Base-by-base conservation (phyloP, 1,284 basidiomycete species). In the Malassezia sympodialis region DNA sequence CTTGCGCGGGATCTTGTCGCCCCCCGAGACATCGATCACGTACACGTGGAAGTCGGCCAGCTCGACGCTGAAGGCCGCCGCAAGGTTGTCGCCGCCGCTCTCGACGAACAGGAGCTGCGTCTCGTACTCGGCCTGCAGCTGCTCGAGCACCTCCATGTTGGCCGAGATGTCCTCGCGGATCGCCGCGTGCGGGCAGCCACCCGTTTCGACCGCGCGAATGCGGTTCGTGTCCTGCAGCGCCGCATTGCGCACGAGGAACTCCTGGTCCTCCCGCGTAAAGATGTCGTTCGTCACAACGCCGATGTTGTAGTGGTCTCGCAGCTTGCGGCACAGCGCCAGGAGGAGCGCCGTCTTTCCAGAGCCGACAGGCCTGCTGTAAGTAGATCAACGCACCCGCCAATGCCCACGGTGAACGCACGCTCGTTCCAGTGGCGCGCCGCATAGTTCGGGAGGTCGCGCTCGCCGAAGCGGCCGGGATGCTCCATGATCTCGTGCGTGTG, bases 1-100 rank as follows among this genome's bases (percentile, higher is more conserved):
- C 78, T 98, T 98, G 28, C 93, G 81, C 10, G 93, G 93, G 60
- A 98, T 93, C 77, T 98, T 98, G 78, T 98, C 94, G 0, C 93
- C 93, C 24, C 93, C 93, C 79, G 79, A 78, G 8, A 82, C 80
- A 60, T 82, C 81, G 56, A 81, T 82, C 65, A 79, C 65, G 46
- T 73, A 73, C 15, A 72, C 61, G 74, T 96, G 96, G 74, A 91
- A 96, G 76, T 98, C 93, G 10, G 94, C 91, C 43, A 98, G 78
- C 76, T 98, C 93, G 56, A 91, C 80, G 41, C 87, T 90, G 76
- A 96, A 96, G 76, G 94, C 94, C 5, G 93, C 93, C 8, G 80
- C 90, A 8, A 96, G 80, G 74, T 96, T 96, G 76, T 96, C 93
- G 14, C 91, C 93, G 34, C 93, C 93, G 60, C 85, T 88, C 77